Evolutionary conservation across 495 filamentous ascomycete genomes (phyloP).

Genomic region (Neurospora sp.): DNA sequence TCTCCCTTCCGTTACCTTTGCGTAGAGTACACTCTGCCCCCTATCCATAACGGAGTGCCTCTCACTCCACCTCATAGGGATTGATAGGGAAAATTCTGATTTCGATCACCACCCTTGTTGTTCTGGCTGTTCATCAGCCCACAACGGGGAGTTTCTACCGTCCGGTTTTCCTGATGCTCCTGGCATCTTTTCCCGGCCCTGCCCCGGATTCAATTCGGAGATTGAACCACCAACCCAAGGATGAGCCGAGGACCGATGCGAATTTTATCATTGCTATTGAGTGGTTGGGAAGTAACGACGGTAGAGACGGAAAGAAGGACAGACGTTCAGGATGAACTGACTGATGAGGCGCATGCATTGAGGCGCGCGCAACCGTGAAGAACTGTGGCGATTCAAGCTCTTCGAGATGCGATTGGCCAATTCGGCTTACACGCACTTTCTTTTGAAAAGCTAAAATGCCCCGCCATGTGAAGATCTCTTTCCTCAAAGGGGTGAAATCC

Average conservation of each 20-base stretch:
- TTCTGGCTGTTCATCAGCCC: neutral
- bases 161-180: neutral
- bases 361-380: neutral
- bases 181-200: neutral
- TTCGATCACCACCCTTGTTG: neutral
- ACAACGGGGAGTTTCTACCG: neutral
- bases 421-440: neutral
- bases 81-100: neutral
- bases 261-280: neutral
- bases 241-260: neutral
- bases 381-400: neutral
- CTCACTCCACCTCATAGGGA: neutral
- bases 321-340: neutral
- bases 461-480: neutral
- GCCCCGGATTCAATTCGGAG: neutral
- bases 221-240: neutral
- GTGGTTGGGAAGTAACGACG: neutral
- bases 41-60: neutral
- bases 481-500: neutral
- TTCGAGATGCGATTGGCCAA: neutral
- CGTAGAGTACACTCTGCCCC: neutral
- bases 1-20: neutral
- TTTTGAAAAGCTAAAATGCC: neutral
- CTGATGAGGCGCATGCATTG: neutral
- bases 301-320: neutral